phyloP scores from a whole-genome alignment of 2,329 filamentous ascomycete species.

The Fusarium dimerum region DNA sequence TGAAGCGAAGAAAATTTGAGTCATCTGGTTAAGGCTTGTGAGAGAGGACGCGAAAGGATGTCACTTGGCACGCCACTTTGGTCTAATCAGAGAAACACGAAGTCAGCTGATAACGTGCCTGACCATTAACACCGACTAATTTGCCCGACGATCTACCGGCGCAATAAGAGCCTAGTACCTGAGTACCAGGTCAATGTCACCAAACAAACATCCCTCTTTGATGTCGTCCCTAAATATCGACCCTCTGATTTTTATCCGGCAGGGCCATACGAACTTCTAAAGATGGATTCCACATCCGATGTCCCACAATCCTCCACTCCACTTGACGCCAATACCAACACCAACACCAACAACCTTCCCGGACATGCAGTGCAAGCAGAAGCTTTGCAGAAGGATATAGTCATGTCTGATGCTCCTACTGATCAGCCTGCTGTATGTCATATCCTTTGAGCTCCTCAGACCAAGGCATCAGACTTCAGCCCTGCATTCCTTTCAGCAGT shows the following conservation, averaged over 20 bases:
- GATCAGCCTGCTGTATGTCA: conserved; percentile 43
- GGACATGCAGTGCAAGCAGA: conserved; percentile 20
- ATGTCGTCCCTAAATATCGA: neutral
- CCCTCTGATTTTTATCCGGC: neutral
- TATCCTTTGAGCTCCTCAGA: neutral
- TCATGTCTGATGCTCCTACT: conserved; percentile 45
- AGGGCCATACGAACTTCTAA: conserved; percentile 35
- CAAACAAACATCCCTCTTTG: conserved; percentile 3
- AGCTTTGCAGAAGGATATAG: conserved; percentile 38
- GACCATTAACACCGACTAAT: neutral
- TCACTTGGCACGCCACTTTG: conserved; percentile 15
- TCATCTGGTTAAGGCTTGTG: neutral
- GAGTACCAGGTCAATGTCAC: neutral
- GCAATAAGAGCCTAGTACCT: conserved; percentile 12
- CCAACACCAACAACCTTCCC: conserved; percentile 19
- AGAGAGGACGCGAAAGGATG: conserved; percentile 16
- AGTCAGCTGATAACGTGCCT: conserved; percentile 39
- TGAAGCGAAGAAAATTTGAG: too few species aligned
- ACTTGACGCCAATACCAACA: conserved; percentile 23
- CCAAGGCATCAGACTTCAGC: neutral
- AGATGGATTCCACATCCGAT: conserved; percentile 20
- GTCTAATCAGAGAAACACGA: conserved; percentile 32
- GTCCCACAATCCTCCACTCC: conserved; percentile 20
- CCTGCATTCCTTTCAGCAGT: neutral
- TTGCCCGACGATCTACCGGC: conserved; percentile 28